A percentile compares a stretch with the other conserved stretches of the same genome.
Evolutionary conservation across 345 rosid genomes (phyloP).

Genomic region (Eucalyptus brandiana): DNA sequence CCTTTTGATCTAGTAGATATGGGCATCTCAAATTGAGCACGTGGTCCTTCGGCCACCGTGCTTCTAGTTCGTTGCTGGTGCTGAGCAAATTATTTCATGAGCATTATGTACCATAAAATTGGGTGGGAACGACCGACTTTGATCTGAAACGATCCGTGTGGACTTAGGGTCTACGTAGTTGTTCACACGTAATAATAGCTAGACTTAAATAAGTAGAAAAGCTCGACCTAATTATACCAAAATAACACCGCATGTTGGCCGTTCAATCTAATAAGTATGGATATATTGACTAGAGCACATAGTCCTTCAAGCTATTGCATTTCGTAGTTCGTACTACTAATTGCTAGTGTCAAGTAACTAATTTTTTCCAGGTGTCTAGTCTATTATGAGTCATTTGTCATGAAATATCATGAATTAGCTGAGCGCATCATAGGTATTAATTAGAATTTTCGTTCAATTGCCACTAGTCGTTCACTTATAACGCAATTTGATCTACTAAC

Average conservation of each 20-base stretch:
- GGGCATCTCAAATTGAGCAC: not conserved
- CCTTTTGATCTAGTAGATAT: not conserved
- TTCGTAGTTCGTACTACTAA: not conserved
- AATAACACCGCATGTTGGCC: not conserved
- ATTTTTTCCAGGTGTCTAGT: not conserved
- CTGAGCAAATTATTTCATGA: not conserved
- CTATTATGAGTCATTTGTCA: not conserved
- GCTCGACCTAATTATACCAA: not conserved
- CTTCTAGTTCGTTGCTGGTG: not conserved
- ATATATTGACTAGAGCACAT: not conserved
- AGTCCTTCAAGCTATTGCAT: not conserved
- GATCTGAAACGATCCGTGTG: not conserved
- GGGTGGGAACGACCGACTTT: not conserved
- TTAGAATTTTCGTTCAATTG: not conserved
- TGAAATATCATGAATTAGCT: not conserved
- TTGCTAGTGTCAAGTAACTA: not conserved
- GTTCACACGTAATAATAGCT: not conserved
- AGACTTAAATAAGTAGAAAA: not conserved
- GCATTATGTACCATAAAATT: not conserved
- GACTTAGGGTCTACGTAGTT: not conserved
- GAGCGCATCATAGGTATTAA: not conserved
- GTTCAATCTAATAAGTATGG: not conserved
- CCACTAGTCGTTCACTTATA: too few species aligned
- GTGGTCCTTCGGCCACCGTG: not conserved
- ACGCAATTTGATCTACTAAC: too few species aligned